Conservation (phyloP, 352 stramenopile genomes). For the Phytophthora brassicae region DNA sequence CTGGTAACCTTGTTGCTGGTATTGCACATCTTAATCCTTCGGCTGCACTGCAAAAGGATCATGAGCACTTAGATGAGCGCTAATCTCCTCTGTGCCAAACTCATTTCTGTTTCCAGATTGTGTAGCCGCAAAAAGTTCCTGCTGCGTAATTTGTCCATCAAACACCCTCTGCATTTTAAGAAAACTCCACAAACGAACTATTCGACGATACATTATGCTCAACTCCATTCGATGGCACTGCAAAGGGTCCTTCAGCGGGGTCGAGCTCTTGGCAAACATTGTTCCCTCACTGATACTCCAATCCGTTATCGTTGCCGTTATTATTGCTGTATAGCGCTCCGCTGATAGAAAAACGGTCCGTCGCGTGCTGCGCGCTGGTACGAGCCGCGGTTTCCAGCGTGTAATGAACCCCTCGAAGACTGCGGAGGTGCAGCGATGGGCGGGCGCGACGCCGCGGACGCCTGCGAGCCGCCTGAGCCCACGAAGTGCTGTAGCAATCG, state of each 20-base stretch:
- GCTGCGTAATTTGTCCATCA: background rate
- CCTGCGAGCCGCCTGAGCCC: conserved; percentile 27
- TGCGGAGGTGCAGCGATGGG: conserved; percentile 30
- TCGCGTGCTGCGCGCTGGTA: conserved; percentile 29
- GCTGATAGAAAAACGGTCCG: conserved; percentile 41
- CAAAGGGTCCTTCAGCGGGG: conserved; percentile 2
- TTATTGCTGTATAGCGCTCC: conserved; percentile 3
- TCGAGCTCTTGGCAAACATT: background rate
- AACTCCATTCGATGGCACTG: background rate
- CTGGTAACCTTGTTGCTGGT: background rate
- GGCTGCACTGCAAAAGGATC: conserved; percentile 23
- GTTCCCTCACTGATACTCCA: conserved; percentile 30
- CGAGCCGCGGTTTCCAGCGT: conserved; percentile 27
- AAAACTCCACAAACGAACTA: conserved; percentile 9
- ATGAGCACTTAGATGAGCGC: background rate
- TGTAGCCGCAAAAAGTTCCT: conserved; percentile 10
- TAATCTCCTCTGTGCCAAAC: conserved; percentile 1
- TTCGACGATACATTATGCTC: conserved; percentile 2
- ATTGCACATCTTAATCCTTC: conserved; percentile 6
- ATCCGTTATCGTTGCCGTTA: conserved; percentile 1
- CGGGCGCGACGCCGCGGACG: conserved; percentile 13
- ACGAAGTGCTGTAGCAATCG: conserved; percentile 66
- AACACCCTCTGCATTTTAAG: conserved; percentile 10
- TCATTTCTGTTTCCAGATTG: conserved; percentile 10
- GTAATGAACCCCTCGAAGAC: conserved; percentile 31